Conservation (phyloP, 2,329 filamentous ascomycete species). For the Cordyceps cicadae region DNA sequence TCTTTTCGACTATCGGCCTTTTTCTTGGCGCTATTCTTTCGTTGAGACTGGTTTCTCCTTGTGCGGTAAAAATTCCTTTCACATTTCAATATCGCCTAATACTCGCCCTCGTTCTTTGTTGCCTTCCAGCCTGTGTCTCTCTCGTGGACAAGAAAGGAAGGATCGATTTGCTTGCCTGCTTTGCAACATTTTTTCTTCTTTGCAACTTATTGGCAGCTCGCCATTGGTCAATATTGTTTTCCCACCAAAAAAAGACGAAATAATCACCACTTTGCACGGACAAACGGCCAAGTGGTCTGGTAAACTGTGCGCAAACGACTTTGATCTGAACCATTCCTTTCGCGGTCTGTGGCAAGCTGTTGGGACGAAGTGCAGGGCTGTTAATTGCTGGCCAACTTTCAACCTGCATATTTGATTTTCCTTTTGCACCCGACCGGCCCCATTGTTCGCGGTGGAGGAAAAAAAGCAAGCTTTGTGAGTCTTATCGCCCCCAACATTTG, state of each 20-base stretch:
- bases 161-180: neutral
- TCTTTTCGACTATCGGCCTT: neutral
- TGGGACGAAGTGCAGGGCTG: neutral
- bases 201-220: neutral
- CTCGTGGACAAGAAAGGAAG: neutral
- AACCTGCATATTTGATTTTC: neutral
- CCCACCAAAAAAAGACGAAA: neutral
- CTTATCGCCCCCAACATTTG: neutral
- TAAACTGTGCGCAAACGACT: neutral
- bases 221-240: neutral
- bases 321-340: neutral
- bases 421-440: neutral
- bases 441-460: neutral
- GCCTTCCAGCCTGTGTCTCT: neutral
- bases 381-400: conserved; percentile 2
- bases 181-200: neutral
- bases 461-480: neutral
- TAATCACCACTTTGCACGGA: neutral
- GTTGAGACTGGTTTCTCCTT: neutral
- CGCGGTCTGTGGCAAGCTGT: neutral
- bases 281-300: neutral
- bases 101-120: neutral
- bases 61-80: neutral
- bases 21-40: neutral
- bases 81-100: neutral